phyloP scores from a whole-genome alignment of 2,329 filamentous ascomycete species.

The Aspergillus costaricaensis region DNA sequence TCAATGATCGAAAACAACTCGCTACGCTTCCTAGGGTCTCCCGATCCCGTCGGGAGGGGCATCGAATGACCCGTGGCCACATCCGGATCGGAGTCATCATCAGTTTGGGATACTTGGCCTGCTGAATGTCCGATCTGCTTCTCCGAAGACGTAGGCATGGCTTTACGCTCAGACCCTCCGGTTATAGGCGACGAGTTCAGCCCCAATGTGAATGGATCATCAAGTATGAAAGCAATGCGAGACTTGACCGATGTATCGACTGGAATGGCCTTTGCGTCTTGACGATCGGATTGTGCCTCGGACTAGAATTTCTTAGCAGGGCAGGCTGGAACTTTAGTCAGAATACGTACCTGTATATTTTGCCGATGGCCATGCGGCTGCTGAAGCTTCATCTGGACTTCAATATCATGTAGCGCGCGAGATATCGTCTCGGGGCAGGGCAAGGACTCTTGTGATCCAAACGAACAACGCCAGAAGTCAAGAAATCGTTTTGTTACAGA shows the following conservation, averaged over 20 bases:
- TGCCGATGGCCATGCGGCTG: constrained; percentile 51
- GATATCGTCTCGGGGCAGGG: constrained; percentile 68
- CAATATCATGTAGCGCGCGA: constrained; percentile 61
- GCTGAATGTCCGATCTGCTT: constrained; percentile 34
- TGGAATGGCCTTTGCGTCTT: neutral
- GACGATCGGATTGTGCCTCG: neutral
- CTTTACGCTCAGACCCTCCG: constrained; percentile 17
- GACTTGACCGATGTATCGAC: constrained; percentile 16
- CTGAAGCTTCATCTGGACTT: constrained; percentile 55
- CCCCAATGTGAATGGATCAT: constrained; percentile 15
- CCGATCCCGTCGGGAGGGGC: constrained; percentile 48
- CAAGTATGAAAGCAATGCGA: constrained; percentile 20
- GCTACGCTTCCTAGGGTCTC: constrained; percentile 70
- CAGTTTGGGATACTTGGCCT: constrained; percentile 50
- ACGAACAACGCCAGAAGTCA: constrained; percentile 69
- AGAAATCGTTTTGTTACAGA: constrained; percentile 56
- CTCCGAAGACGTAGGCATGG: constrained; percentile 25
- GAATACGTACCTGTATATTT: constrained; percentile 11
- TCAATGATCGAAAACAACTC: constrained; percentile 69
- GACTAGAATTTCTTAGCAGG: constrained; percentile 7
- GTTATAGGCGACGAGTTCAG: constrained; percentile 35
- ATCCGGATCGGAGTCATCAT: constrained; percentile 65
- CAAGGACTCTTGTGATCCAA: constrained; percentile 61
- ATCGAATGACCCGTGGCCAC: constrained; percentile 66
- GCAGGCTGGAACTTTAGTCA: neutral